Conservation (phyloP, 1,139 yeast species). For the Eremothecium coryli region DNA sequence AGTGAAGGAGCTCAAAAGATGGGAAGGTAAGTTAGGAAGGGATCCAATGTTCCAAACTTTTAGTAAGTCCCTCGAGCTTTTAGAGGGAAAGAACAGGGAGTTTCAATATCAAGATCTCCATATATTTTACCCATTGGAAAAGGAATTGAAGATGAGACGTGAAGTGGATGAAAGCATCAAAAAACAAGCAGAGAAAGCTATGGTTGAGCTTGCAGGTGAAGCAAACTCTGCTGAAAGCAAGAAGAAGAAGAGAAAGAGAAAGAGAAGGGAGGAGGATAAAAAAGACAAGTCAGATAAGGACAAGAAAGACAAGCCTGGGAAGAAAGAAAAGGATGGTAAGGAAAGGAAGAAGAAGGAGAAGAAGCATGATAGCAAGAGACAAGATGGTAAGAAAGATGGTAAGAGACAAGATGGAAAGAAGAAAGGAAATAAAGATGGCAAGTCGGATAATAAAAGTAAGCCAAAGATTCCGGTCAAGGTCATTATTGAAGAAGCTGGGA, state of each 20-base stretch:
- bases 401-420: constrained; percentile 9
- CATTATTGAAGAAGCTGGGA: constrained; percentile 29
- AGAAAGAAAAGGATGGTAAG: constrained; percentile 11
- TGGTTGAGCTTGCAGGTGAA: constrained; percentile 20
- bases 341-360: constrained; percentile 10
- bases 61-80: constrained; percentile 18
- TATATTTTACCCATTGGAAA: constrained; percentile 21
- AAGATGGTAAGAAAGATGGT: constrained; percentile 10
- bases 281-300: constrained; percentile 12
- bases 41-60: constrained; percentile 24
- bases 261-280: constrained; percentile 10
- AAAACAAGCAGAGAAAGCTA: constrained; percentile 16
- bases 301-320: constrained; percentile 7
- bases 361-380: constrained; percentile 1
- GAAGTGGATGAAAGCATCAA: constrained; percentile 11
- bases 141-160: constrained; percentile 19
- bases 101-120: constrained; percentile 21
- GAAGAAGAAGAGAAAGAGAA: constrained; percentile 14
- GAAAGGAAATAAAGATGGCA: constrained; percentile 5
- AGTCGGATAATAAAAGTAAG: constrained; percentile 6
- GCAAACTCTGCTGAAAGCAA: constrained; percentile 8
- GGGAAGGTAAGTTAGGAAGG: constrained; percentile 22
- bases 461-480: constrained; percentile 26
- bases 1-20: constrained; percentile 7
- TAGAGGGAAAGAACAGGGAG: constrained; percentile 17